Evolutionary conservation across 352 stramenopile genomes (phyloP).

Genomic region (Pythium coloratum): DNA sequence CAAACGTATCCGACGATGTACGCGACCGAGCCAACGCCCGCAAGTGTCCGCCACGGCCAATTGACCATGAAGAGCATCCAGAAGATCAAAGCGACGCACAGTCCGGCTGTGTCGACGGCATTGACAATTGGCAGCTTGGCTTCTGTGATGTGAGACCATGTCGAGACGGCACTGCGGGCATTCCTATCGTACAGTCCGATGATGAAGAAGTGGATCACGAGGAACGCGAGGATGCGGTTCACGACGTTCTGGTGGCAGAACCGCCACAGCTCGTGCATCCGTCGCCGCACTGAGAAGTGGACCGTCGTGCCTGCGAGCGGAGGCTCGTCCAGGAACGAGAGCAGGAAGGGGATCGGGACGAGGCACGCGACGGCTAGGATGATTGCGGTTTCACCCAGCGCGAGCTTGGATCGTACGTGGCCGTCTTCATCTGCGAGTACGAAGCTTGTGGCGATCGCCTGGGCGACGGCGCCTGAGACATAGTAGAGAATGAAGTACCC

Average conservation of each 20-base stretch:
- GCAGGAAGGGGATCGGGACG: constrained; percentile 35
- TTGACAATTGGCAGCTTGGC: constrained; percentile 25
- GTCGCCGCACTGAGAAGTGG: constrained; percentile 28
- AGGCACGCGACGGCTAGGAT: constrained; percentile 25
- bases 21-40: constrained; percentile 28
- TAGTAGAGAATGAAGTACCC: constrained; percentile 50
- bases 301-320: constrained; percentile 4
- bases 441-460: constrained; percentile 32
- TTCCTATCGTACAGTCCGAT: constrained; percentile 41
- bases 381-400: constrained; percentile 24
- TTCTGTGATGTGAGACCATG: constrained; percentile 38
- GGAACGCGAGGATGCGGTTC: constrained; percentile 52
- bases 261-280: constrained; percentile 44
- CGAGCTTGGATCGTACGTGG: constrained; percentile 25
- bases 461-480: constrained; percentile 25
- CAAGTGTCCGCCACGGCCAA: constrained; percentile 41
- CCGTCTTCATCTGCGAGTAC: constrained; percentile 26
- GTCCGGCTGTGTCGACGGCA: constrained; percentile 30
- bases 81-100: constrained; percentile 37
- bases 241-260: constrained; percentile 57
- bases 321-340: constrained; percentile 41
- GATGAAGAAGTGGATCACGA: constrained; percentile 41
- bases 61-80: constrained; percentile 44
- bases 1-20: constrained; percentile 32
- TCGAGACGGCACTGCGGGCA: constrained; percentile 31